Conservation (phyloP, 805 yeast genomes). For the Metschnikowia koreensis region DNA sequence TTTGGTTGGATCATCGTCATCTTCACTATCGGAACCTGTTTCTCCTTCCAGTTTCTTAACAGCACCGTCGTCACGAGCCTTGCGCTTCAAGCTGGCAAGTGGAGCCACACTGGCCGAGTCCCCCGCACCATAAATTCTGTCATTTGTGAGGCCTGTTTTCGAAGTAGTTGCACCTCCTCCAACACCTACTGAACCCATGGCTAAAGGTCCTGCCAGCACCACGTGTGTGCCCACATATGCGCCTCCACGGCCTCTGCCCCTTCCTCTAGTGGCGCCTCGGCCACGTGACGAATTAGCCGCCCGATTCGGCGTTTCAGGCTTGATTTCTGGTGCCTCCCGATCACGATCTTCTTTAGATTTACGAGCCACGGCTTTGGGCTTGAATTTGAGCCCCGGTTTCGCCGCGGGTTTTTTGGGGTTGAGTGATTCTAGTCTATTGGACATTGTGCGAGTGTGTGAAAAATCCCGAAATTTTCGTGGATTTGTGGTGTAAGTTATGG, state of each 20-base stretch:
- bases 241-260: constrained; percentile 38
- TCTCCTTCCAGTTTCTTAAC: constrained; percentile 12
- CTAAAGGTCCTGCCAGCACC: constrained; percentile 70
- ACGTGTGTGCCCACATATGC: constrained; percentile 55
- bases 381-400: constrained; percentile 66
- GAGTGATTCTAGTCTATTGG: constrained; percentile 43
- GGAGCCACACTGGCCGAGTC: constrained; percentile 38
- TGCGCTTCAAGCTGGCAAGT: constrained; percentile 34
- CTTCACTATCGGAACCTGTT: constrained; percentile 39
- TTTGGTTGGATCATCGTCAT: constrained; percentile 42
- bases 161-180: constrained; percentile 29
- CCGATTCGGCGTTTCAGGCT: constrained; percentile 29
- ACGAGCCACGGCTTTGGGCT: constrained; percentile 85
- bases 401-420: constrained; percentile 32
- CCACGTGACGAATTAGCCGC: constrained; percentile 7
- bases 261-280: constrained; percentile 32
- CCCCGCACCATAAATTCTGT: constrained; percentile 45
- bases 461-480: neutral
- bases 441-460: constrained; percentile 23
- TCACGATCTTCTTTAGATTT: constrained; percentile 82
- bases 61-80: constrained; percentile 19
- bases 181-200: constrained; percentile 58
- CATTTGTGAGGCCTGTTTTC: constrained; percentile 28
- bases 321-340: constrained; percentile 60
- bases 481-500: neutral